phyloP scores from a whole-genome alignment of 768 basidiomycete species.

The Clathrus columnatus region DNA sequence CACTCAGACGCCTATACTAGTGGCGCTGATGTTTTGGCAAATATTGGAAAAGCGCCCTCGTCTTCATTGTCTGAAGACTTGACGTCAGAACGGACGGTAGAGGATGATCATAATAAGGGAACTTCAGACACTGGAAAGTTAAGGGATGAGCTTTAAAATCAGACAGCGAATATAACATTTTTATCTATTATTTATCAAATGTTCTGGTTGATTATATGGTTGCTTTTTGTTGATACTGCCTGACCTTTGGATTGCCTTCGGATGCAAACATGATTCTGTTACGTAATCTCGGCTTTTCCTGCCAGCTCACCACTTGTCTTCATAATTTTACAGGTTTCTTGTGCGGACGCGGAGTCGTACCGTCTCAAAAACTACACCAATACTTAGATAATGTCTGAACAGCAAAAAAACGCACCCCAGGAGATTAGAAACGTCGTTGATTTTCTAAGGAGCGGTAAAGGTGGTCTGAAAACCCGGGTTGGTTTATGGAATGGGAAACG shows the following conservation, averaged over 20 bases:
- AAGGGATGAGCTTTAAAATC: neutral
- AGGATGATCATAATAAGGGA: neutral
- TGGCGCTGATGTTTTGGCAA: constrained; percentile 60
- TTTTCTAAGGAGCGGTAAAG: constrained; percentile 77
- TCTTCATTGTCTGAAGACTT: neutral
- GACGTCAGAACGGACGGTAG: neutral
- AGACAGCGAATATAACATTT: neutral
- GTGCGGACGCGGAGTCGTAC: neutral
- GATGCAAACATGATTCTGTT: neutral
- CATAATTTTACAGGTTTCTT: too few species aligned
- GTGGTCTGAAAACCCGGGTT: constrained; percentile 81
- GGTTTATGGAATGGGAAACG: constrained; percentile 93
- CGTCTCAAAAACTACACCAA: too few species aligned
- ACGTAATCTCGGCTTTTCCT: neutral
- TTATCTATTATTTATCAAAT: neutral
- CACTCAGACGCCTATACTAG: constrained; percentile 58
- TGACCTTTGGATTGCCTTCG: neutral
- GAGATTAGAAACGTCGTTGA: constrained; percentile 77
- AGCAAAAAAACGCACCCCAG: constrained; percentile 70
- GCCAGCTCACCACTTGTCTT: neutral
- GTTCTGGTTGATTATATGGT: neutral
- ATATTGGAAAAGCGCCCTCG: constrained; percentile 23
- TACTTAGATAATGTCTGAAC: constrained; percentile 36
- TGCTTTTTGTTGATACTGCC: neutral
- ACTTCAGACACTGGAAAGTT: neutral